Evolutionary conservation across 495 filamentous ascomycete species (phyloP).

Genomic region (Pyronema domesticum): DNA sequence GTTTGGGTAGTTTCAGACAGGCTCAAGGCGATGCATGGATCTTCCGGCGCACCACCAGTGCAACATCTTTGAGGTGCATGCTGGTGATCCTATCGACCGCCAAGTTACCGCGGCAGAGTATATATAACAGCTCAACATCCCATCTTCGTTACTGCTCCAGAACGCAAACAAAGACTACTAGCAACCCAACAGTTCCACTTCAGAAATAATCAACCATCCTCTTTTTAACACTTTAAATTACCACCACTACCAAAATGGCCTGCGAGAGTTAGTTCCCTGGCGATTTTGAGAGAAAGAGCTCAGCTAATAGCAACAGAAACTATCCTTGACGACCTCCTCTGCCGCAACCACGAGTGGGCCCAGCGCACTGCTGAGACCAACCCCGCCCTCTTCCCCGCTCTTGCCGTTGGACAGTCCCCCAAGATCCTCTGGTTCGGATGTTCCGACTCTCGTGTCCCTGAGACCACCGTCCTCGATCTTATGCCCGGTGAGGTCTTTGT

Average conservation of each 20-base stretch:
- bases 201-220: neutral
- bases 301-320: neutral
- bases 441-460: constrained; percentile 45
- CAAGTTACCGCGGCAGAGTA: too few relatives aligned
- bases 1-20: too few relatives aligned
- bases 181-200: neutral
- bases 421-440: constrained; percentile 50
- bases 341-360: constrained; percentile 39
- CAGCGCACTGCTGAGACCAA: constrained; percentile 32
- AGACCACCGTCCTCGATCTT: constrained; percentile 42
- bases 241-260: too few relatives aligned
- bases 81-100: too few relatives aligned
- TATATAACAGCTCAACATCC: too few relatives aligned
- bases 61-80: too few relatives aligned
- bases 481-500: constrained; percentile 42
- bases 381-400: constrained; percentile 38
- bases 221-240: too few relatives aligned
- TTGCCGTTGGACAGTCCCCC: constrained; percentile 36
- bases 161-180: neutral
- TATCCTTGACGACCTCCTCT: constrained; percentile 33
- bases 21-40: too few relatives aligned
- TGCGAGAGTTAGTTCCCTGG: too few relatives aligned
- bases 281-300: too few relatives aligned
- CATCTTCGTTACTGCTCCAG: too few relatives aligned
- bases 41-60: too few relatives aligned